Conservation (phyloP, 2,329 filamentous ascomycete species). For the Paracorniculantispora psalliotae region DNA sequence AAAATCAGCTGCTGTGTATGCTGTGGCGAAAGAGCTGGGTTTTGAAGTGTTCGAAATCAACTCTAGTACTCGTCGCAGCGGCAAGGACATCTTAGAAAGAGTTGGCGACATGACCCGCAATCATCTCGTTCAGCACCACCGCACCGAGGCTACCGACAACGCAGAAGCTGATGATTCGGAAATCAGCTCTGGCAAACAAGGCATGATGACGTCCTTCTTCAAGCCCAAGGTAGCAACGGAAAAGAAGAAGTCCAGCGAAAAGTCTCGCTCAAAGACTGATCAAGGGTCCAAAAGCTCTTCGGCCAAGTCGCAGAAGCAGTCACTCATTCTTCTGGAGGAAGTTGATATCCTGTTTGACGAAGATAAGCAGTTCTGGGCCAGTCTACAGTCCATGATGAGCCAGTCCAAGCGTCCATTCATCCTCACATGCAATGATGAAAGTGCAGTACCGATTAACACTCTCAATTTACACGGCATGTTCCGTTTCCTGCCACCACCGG, state of each 20-base stretch:
- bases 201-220: conserved; percentile 79
- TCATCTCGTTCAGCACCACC: conserved; percentile 67
- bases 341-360: conserved; percentile 92
- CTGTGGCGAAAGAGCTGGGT: conserved; percentile 83
- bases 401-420: conserved; percentile 89
- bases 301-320: conserved; percentile 72
- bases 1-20: conserved; percentile 89
- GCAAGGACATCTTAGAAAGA: conserved; percentile 83
- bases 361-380: conserved; percentile 91
- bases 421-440: conserved; percentile 91
- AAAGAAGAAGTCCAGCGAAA: conserved; percentile 20
- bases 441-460: conserved; percentile 66
- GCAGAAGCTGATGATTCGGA: conserved; percentile 39
- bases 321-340: conserved; percentile 88
- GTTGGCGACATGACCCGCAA: conserved; percentile 97
- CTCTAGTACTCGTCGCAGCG: conserved; percentile 72
- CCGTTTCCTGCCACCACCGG: conserved; percentile 63
- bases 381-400: conserved; percentile 68
- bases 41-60: conserved; percentile 97
- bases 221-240: conserved; percentile 42
- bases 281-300: conserved; percentile 27
- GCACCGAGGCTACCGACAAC: conserved; percentile 28
- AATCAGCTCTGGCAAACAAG: conserved; percentile 65
- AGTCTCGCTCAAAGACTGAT: conserved; percentile 19
- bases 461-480: conserved; percentile 84